A percentile compares a stretch with the other conserved stretches of the same genome.
Evolutionary conservation across 345 rosid genomes (phyloP).

Genomic region (Hibiscus tridactylites): DNA sequence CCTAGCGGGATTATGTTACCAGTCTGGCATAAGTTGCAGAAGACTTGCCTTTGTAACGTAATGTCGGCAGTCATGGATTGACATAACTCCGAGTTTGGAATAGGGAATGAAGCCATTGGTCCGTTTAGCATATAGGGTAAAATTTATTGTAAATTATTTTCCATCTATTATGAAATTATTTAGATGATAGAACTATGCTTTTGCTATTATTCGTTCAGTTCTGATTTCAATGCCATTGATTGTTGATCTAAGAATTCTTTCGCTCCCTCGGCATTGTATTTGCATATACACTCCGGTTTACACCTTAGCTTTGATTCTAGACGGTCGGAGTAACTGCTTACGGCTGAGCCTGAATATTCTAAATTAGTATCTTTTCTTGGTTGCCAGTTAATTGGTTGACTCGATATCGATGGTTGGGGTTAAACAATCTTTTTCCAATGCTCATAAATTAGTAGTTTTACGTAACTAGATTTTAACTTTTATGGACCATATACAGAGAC

Average conservation of each 20-base stretch:
- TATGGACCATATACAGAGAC: too few relatives aligned
- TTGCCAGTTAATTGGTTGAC: too few relatives aligned
- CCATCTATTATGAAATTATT: slow-evolving; percentile 14
- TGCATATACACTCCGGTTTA: not conserved
- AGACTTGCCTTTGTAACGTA: slow-evolving; percentile 13
- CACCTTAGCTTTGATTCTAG: too few relatives aligned
- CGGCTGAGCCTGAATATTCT: too few relatives aligned
- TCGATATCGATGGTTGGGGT: too few relatives aligned
- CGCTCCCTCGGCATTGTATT: not conserved
- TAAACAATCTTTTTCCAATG: too few relatives aligned
- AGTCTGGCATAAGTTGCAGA: slow-evolving; percentile 16
- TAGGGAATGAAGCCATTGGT: slow-evolving; percentile 57
- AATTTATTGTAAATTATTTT: slow-evolving; percentile 26
- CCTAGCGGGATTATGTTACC: slow-evolving; percentile 12
- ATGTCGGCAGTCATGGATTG: slow-evolving; percentile 22
- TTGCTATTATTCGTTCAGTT: slow-evolving; percentile 1
- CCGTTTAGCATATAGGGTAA: slow-evolving; percentile 34
- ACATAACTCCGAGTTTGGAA: slow-evolving; percentile 18
- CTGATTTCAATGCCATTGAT: not conserved
- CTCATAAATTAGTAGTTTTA: too few relatives aligned
- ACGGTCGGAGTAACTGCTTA: too few relatives aligned
- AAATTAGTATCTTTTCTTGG: too few relatives aligned
- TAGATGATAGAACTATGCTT: slow-evolving; percentile 18
- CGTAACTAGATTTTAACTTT: too few relatives aligned
- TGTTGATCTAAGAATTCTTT: not conserved